These are phyloP conservation scores for Aspergillus aculeatinus DNA, from an alignment of 2,329 filamentous ascomycete genomes.

Conservation along the genomic window DNA sequence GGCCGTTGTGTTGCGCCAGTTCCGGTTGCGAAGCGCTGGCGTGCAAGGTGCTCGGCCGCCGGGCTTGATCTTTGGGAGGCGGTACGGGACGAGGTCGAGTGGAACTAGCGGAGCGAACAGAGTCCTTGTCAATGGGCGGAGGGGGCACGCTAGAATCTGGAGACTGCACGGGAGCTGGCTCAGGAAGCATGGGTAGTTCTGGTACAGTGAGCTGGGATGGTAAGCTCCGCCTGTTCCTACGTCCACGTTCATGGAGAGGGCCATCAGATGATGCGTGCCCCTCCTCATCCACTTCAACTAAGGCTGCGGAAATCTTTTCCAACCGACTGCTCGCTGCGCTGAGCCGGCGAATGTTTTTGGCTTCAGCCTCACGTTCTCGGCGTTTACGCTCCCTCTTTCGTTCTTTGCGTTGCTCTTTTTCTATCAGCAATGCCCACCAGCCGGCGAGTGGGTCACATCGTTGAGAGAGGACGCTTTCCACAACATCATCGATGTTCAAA, in stretches of 20 bases:
- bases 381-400: constrained; percentile 76
- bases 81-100: constrained; percentile 74
- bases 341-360: constrained; percentile 73
- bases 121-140: constrained; percentile 71
- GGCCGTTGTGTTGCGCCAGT: constrained; percentile 56
- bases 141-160: constrained; percentile 52
- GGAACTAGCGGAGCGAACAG: constrained; percentile 71
- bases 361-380: constrained; percentile 78
- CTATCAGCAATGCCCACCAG: constrained; percentile 93
- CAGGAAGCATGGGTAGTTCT: constrained; percentile 75
- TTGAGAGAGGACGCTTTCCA: constrained; percentile 88
- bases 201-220: constrained; percentile 63
- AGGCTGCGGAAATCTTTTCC: constrained; percentile 73
- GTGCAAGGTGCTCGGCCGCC: constrained; percentile 80
- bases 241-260: constrained; percentile 68
- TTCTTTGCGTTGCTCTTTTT: constrained; percentile 91
- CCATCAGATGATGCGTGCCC: constrained; percentile 51
- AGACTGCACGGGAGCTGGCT: constrained; percentile 47
- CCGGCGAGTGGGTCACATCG: constrained; percentile 86
- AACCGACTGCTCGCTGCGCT: constrained; percentile 88
- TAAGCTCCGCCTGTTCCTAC: constrained; percentile 72
- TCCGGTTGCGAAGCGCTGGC: constrained; percentile 72
- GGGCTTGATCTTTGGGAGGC: constrained; percentile 81
- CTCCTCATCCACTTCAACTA: constrained; percentile 79
- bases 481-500: constrained; percentile 89